Evolutionary conservation across 2,329 filamentous ascomycete genomes (phyloP).

Genomic region (Cladophialophora immunda): DNA sequence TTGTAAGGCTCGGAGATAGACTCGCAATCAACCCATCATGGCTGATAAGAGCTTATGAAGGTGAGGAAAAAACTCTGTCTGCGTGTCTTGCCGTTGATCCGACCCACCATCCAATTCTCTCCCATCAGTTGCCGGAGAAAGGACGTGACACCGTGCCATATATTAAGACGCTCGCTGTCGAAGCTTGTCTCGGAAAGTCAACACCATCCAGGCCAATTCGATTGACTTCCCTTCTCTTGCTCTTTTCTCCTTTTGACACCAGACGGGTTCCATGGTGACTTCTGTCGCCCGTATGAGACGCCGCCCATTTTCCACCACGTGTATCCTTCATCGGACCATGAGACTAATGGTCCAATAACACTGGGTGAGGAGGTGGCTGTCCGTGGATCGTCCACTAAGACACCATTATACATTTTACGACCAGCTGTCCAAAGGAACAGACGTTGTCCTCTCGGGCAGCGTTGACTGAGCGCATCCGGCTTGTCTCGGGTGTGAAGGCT

Average conservation of each 20-base stretch:
- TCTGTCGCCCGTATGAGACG: conserved; percentile 5
- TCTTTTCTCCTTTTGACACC: background rate
- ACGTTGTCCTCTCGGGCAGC: background rate
- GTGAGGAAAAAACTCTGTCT: background rate
- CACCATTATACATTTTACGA: background rate
- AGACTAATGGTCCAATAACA: conserved; percentile 18
- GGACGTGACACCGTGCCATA: background rate
- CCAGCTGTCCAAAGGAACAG: background rate
- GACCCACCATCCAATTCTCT: background rate
- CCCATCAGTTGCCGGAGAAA: background rate
- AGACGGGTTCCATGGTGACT: conserved; percentile 4
- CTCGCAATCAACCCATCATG: conserved; percentile 11
- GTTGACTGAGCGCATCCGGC: background rate
- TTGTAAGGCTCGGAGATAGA: conserved; percentile 3
- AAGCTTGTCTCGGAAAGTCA: background rate
- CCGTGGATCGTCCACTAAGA: background rate
- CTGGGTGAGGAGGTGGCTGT: background rate
- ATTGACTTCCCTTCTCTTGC: background rate
- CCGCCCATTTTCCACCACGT: background rate
- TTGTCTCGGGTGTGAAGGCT: background rate
- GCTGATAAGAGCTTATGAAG: conserved; percentile 16
- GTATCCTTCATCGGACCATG: conserved; percentile 14
- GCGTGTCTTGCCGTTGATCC: conserved; percentile 1
- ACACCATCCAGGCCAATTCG: background rate
- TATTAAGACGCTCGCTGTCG: background rate